Conservation (phyloP, 768 basidiomycete species). For the Leccinum truebloodii region DNA sequence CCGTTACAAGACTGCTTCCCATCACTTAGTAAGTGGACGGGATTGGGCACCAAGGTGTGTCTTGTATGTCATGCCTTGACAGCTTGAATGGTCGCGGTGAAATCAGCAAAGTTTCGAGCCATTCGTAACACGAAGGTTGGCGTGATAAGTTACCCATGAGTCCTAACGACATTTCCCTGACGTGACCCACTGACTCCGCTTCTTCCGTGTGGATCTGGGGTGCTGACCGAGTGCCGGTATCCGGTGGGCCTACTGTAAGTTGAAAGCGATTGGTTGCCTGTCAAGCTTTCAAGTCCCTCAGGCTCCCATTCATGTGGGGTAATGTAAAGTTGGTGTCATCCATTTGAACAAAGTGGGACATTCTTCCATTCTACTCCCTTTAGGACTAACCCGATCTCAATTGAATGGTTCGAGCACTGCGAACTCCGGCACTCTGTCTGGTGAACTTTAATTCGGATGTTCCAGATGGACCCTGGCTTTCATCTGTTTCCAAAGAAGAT, state of each 20-base stretch:
- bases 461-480: neutral
- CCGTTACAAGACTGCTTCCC: neutral
- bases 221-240: neutral
- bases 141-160: neutral
- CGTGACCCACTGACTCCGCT: neutral
- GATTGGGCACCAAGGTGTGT: neutral
- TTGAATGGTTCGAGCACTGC: conserved; percentile 1
- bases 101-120: neutral
- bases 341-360: conserved; percentile 2
- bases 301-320: neutral
- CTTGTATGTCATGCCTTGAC: neutral
- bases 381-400: conserved; percentile 3
- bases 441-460: neutral
- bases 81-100: neutral
- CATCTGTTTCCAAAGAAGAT: neutral
- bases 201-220: conserved; percentile 4
- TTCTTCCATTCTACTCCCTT: conserved; percentile 11
- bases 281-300: neutral
- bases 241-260: neutral
- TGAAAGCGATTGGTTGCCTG: neutral
- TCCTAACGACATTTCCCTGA: neutral
- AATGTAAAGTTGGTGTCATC: neutral
- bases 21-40: neutral
- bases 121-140: neutral
- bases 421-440: neutral